A percentile compares a stretch with the other conserved stretches of the same genome.
Evolutionary conservation across 768 basidiomycete genomes (phyloP).

Genomic region (Suillus placidus): DNA sequence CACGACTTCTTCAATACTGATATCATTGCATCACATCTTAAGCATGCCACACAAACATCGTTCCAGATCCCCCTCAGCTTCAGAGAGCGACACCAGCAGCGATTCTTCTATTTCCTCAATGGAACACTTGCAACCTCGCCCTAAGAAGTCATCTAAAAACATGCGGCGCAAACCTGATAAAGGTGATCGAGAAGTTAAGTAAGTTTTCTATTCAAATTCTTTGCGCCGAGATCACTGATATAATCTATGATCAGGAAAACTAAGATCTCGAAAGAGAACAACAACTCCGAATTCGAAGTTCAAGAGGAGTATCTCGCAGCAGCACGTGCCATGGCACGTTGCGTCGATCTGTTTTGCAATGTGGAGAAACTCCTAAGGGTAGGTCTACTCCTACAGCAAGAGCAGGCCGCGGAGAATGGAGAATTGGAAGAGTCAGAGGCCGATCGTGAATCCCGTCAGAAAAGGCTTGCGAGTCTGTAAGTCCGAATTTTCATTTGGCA

Average conservation of each 20-base stretch:
- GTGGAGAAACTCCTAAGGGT: slow-evolving; percentile 1
- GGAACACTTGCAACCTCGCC: no score
- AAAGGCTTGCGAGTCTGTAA: slow-evolving; percentile 1
- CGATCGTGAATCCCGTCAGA: background rate
- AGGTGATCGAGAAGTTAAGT: background rate
- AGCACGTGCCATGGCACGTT: slow-evolving; percentile 2
- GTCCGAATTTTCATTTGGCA: background rate
- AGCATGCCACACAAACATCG: no score
- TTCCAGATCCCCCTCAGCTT: no score
- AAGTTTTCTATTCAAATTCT: background rate
- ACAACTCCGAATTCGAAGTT: background rate
- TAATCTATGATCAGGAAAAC: background rate
- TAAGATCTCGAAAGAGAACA: background rate
- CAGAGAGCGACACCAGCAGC: no score
- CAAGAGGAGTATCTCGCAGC: background rate
- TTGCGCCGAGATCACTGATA: background rate
- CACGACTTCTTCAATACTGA: no score
- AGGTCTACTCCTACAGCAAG: background rate
- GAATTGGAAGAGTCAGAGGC: background rate
- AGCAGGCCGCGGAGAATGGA: background rate
- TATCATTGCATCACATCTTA: no score
- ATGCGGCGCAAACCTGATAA: background rate
- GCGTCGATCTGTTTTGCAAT: slow-evolving; percentile 1
- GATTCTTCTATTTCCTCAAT: no score
- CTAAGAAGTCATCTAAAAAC: background rate